phyloP scores from a whole-genome alignment of 805 yeast species.

The Wickerhamomyces silvicola region DNA sequence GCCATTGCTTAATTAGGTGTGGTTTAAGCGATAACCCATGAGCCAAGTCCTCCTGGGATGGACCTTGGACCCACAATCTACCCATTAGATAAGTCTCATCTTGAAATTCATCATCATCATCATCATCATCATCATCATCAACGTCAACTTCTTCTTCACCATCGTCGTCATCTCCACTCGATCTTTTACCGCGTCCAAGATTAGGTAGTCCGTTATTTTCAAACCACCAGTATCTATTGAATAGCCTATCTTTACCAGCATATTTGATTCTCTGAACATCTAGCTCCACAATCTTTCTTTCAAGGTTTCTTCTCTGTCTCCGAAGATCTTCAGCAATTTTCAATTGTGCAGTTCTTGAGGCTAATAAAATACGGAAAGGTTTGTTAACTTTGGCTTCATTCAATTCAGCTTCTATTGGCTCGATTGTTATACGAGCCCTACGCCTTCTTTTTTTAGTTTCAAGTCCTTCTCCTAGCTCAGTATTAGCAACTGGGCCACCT shows the following conservation, averaged over 20 bases:
- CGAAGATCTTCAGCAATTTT: constrained; percentile 38
- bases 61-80: constrained; percentile 88
- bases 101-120: constrained; percentile 38
- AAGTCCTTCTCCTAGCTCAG: constrained; percentile 13
- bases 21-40: constrained; percentile 26
- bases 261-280: constrained; percentile 73
- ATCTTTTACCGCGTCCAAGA: constrained; percentile 30
- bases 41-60: constrained; percentile 41
- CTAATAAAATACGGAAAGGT: constrained; percentile 37
- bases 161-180: constrained; percentile 20
- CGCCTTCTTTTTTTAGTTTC: constrained; percentile 19
- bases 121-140: constrained; percentile 34
- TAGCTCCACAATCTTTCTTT: constrained; percentile 54
- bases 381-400: constrained; percentile 32
- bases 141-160: constrained; percentile 34
- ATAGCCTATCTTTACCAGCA: constrained; percentile 78
- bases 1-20: constrained; percentile 25
- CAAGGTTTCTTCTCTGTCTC: constrained; percentile 45
- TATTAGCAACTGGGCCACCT: constrained; percentile 6
- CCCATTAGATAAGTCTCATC: constrained; percentile 73
- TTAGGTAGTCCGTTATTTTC: constrained; percentile 78
- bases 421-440: constrained; percentile 27
- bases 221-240: constrained; percentile 93
- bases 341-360: constrained; percentile 34
- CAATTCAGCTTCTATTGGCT: constrained; percentile 35